Conservation (phyloP, 2,329 filamentous ascomycete genomes). For the Calonectria pseudoreteaudii region DNA sequence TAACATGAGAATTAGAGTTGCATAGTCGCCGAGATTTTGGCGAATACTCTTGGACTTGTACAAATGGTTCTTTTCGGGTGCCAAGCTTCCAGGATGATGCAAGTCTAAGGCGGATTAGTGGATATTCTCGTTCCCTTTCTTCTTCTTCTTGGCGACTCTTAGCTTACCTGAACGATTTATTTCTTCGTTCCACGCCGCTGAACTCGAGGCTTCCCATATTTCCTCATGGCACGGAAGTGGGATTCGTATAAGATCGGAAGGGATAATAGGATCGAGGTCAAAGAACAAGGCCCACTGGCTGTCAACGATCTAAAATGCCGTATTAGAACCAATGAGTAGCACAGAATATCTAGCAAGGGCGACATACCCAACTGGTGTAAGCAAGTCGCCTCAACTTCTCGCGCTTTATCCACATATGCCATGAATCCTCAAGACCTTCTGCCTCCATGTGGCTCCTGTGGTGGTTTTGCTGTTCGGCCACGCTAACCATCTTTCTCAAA, state of each 20-base stretch:
- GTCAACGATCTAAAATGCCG: not conserved
- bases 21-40: not conserved
- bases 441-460: not conserved
- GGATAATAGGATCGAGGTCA: not conserved
- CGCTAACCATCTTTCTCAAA: not conserved
- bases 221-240: not conserved
- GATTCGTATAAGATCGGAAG: not conserved
- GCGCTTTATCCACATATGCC: not conserved
- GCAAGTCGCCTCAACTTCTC: not conserved
- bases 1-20: not conserved
- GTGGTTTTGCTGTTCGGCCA: not conserved
- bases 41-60: not conserved
- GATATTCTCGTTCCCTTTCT: too few species aligned
- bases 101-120: not conserved
- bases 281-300: not conserved
- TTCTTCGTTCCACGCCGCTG: not conserved
- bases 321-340: not conserved
- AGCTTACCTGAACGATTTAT: not conserved
- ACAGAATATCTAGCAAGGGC: rapidly evolving
- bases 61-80: not conserved
- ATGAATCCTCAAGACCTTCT: not conserved
- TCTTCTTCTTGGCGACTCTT: not conserved
- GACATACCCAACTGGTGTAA: not conserved
- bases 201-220: not conserved
- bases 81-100: not conserved